Evolutionary conservation across 129 eudicot genomes (phyloP).

Genomic region (Chrysanthemum seticuspe): DNA sequence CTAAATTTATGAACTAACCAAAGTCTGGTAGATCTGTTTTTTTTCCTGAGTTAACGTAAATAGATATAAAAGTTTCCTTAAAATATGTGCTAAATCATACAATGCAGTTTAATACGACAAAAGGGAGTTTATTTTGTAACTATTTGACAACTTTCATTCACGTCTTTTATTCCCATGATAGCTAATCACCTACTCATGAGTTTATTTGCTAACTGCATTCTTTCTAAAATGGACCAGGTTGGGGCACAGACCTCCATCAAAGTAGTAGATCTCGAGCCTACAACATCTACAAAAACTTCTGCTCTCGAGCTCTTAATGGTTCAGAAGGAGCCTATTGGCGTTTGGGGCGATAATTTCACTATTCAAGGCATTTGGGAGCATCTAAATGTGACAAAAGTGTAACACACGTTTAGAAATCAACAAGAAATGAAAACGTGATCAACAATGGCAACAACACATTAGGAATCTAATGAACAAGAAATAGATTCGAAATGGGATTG

Average conservation of each 20-base stretch:
- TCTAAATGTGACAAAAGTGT: constrained; percentile 43
- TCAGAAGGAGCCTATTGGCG: constrained; percentile 58
- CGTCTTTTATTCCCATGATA: neutral
- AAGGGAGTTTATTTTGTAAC: neutral
- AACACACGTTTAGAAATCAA: too few relatives aligned
- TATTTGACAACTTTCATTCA: constrained; percentile 6
- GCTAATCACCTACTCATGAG: neutral
- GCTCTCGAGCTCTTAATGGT: constrained; percentile 23
- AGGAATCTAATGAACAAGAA: too few relatives aligned
- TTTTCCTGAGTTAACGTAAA: too few relatives aligned
- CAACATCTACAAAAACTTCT: constrained; percentile 28
- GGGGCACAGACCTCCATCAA: constrained; percentile 85
- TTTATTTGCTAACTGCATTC: neutral
- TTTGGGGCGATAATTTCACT: constrained; percentile 74
- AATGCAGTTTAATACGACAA: too few relatives aligned
- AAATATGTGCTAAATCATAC: too few relatives aligned
- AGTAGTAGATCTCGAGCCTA: constrained; percentile 32
- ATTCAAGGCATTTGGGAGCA: constrained; percentile 83
- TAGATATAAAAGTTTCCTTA: too few relatives aligned
- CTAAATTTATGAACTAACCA: too few relatives aligned
- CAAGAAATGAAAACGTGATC: too few relatives aligned
- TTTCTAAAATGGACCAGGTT: constrained; percentile 46
- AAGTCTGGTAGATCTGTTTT: neutral
- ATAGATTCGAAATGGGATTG: too few relatives aligned
- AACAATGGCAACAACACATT: too few relatives aligned